Base-by-base conservation (phyloP, 2,329 filamentous ascomycete genomes). In the Fusarium udum region DNA sequence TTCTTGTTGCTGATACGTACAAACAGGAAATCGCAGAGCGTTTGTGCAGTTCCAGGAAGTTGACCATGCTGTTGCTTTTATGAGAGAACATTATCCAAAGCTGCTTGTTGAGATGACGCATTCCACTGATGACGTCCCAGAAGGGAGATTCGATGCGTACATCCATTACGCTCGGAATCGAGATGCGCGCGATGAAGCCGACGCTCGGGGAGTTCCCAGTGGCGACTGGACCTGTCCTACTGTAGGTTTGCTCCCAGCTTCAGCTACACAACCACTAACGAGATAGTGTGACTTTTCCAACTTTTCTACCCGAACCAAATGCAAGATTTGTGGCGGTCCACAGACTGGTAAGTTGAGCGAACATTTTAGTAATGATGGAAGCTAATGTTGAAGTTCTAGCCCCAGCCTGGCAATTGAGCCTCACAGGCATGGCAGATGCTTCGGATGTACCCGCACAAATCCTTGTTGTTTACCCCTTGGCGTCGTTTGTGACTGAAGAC, bases 401-500 rank as follows among this genome's bases (percentile, higher is more conserved):
- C 13, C 61, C 78, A 10, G 74, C 78, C 37, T 80, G 80, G 77
- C 78, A 79, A 34, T 74, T 80, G 31, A 84, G 81, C 51, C 78
- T 88, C 10, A 87, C 85, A 26, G 86, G 86, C 36, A 83, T 84
- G 60, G 85, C 84, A 24, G 86, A 88, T 75, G 84, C 85, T 31
- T 83, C 85, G 58, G 81, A 91, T 64, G 81, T 87, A 0, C 88
- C 91, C 3, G 94, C 93, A 2, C 93, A 95, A 74, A 94, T 95
- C 73, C 83, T 96, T 26, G 89, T 96, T 9, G 85, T 96, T 31
- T 90, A 93, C 67, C 91, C 91, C 13, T 83, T 97, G 12, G 90
- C 93, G 37, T 83, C 88, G 2, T 91, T 92, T 20, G 89, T 94
- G 11, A 92, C 87, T 12, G 93, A 95, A 80, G 90, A 92, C 62